Percentiles rank a stretch among this genome's conserved stretches.
phyloP scores from a whole-genome alignment of 139 green algal genomes.

The Chlorella ohadii region DNA sequence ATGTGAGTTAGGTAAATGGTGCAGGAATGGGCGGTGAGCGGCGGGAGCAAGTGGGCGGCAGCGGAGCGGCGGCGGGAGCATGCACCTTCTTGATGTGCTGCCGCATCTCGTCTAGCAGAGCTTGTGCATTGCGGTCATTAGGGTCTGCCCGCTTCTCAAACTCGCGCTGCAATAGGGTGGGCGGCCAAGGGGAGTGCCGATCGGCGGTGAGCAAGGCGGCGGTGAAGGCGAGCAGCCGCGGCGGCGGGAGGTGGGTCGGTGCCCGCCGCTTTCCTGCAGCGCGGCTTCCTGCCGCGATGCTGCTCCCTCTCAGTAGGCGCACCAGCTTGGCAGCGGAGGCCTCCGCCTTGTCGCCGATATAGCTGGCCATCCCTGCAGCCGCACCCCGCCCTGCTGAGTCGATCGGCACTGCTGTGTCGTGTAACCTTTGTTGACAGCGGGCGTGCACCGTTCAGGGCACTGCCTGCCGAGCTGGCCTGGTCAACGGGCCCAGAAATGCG shows the following conservation, averaged over 20 bases:
- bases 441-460: too few relatives aligned
- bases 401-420: too few relatives aligned
- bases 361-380: conserved; percentile 39
- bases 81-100: conserved; percentile 87
- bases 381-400: too few relatives aligned
- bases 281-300: too few relatives aligned
- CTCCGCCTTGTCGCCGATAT: conserved; percentile 67
- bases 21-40: not conserved
- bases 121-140: conserved; percentile 74
- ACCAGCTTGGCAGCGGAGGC: conserved; percentile 66
- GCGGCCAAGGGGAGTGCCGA: not conserved
- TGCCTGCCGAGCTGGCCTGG: too few relatives aligned
- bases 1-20: not conserved
- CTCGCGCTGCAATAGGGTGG: conserved; percentile 62
- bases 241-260: not conserved
- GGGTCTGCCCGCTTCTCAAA: conserved; percentile 76
- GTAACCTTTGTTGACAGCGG: too few relatives aligned
- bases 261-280: too few relatives aligned
- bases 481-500: too few relatives aligned
- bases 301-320: not conserved
- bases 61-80: not conserved
- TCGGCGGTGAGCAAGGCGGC: not conserved
- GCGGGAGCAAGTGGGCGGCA: not conserved
- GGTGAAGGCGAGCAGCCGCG: not conserved
- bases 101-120: conserved; percentile 89